These are phyloP conservation scores for Colletotrichum liaoningense DNA, from an alignment of 2,329 filamentous ascomycete genomes.

Conservation along the genomic window DNA sequence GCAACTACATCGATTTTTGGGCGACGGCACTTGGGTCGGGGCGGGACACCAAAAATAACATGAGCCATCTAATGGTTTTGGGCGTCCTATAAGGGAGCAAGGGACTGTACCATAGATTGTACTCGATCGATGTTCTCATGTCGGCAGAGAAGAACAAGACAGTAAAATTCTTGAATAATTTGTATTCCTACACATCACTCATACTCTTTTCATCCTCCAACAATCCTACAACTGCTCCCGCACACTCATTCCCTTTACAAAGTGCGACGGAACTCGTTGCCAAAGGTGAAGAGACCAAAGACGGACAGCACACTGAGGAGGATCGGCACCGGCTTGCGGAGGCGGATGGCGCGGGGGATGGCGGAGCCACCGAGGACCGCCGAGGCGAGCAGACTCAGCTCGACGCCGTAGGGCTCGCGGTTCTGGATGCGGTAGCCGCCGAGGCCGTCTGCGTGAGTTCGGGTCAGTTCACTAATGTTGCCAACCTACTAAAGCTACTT, in stretches of 20 bases:
- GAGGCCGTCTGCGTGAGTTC: slow-evolving; percentile 69
- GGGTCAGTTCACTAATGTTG: not conserved
- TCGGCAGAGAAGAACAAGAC: not conserved
- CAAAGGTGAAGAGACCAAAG: slow-evolving; percentile 85
- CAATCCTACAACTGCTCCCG: not conserved
- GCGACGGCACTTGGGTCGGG: not conserved
- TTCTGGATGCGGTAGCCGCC: slow-evolving; percentile 85
- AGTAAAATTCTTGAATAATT: not conserved
- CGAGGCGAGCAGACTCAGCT: slow-evolving; percentile 89
- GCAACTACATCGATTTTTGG: not conserved
- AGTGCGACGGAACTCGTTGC: slow-evolving; percentile 69
- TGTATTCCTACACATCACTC: not conserved
- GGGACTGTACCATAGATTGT: not conserved
- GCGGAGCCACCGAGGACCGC: slow-evolving; percentile 85
- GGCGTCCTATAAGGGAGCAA: not conserved
- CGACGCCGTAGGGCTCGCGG: slow-evolving; percentile 82
- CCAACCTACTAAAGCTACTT: no score
- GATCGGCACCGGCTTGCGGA: slow-evolving; percentile 85
- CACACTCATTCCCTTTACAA: slow-evolving; percentile 42
- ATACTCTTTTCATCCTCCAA: not conserved
- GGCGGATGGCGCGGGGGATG: slow-evolving; percentile 86
- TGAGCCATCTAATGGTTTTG: not conserved
- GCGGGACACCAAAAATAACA: not conserved
- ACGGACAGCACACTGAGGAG: slow-evolving; percentile 82
- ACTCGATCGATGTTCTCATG: not conserved